Conservation (phyloP, 352 stramenopile genomes). For the Thalassiosira hispida region DNA sequence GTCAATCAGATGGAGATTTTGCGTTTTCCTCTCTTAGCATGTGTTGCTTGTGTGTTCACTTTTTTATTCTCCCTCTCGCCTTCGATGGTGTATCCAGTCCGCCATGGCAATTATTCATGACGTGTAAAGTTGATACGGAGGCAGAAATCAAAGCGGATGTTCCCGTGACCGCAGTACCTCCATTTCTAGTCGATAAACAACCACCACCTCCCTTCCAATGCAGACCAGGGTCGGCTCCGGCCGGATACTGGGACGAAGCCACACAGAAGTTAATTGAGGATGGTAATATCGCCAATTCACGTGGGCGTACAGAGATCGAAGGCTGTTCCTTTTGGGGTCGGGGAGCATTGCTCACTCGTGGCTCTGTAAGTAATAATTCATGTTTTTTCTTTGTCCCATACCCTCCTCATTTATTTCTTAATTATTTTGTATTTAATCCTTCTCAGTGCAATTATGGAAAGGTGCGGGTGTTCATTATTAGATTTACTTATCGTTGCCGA, state of each 20-base stretch:
- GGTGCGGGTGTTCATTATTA: not conserved
- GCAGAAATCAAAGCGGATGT: slow-evolving; percentile 40
- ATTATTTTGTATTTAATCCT: slow-evolving; percentile 2
- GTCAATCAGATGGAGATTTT: not conserved
- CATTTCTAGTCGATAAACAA: slow-evolving; percentile 15
- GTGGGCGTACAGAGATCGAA: slow-evolving; percentile 7
- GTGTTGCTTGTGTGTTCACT: not conserved
- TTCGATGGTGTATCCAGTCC: slow-evolving; percentile 2
- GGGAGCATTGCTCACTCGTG: slow-evolving; percentile 15
- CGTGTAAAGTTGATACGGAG: slow-evolving; percentile 34
- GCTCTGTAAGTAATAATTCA: slow-evolving; percentile 10
- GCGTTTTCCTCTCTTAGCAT: slow-evolving; percentile 4
- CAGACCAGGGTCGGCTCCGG: not conserved
- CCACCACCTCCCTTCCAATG: slow-evolving; percentile 28
- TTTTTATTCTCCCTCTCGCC: not conserved
- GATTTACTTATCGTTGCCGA: not conserved
- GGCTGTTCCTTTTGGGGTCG: slow-evolving; percentile 23
- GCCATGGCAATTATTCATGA: slow-evolving; percentile 48
- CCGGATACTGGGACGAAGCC: slow-evolving; percentile 9
- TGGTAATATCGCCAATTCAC: not conserved
- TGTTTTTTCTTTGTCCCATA: not conserved
- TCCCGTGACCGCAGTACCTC: slow-evolving; percentile 14
- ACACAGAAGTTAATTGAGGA: not conserved
- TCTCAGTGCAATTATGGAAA: slow-evolving; percentile 21
- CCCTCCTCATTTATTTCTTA: not conserved